These are phyloP conservation scores for Pugionium cornutum DNA, from an alignment of 345 rosid species.

Conservation along the genomic window DNA sequence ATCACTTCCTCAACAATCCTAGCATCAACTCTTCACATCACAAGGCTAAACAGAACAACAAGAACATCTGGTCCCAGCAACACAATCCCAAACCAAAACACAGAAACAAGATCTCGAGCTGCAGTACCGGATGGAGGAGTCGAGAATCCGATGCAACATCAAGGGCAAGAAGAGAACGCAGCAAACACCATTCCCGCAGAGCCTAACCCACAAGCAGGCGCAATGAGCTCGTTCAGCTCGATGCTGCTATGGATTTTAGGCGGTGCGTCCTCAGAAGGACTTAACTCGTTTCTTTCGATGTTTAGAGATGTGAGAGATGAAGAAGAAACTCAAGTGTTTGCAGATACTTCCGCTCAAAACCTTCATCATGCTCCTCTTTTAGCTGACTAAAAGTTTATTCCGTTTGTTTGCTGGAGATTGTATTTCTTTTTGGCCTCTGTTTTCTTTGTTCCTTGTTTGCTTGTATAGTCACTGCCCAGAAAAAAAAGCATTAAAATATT, in stretches of 20 bases:
- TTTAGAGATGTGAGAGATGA: conserved; percentile 92
- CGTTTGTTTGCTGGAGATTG: conserved; percentile 21
- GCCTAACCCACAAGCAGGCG: conserved; percentile 56
- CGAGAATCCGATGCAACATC: conserved; percentile 46
- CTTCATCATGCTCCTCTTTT: conserved; percentile 30
- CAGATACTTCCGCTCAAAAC: conserved; percentile 32
- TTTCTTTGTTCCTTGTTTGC: conserved; percentile 22
- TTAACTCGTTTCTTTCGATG: conserved; percentile 81
- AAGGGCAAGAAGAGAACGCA: conserved; percentile 42
- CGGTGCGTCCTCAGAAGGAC: conserved; percentile 88
- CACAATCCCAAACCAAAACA: conserved; percentile 45
- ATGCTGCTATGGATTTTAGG: conserved; percentile 90
- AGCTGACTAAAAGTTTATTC: conserved; percentile 25
- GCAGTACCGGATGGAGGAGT: conserved; percentile 38
- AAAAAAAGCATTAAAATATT: conserved; percentile 23
- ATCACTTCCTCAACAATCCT: conserved; percentile 93
- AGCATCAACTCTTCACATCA: conserved; percentile 92
- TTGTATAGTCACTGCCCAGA: conserved; percentile 30
- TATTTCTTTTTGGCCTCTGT: background rate
- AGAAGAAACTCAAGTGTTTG: conserved; percentile 55
- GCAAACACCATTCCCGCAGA: conserved; percentile 53
- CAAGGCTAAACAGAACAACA: conserved; percentile 66
- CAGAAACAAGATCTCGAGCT: conserved; percentile 50
- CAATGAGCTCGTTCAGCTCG: conserved; percentile 83
- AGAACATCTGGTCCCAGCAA: conserved; percentile 57